phyloP scores from a whole-genome alignment of 176 grass and related monocot species.

The Musa troglodytarum region DNA sequence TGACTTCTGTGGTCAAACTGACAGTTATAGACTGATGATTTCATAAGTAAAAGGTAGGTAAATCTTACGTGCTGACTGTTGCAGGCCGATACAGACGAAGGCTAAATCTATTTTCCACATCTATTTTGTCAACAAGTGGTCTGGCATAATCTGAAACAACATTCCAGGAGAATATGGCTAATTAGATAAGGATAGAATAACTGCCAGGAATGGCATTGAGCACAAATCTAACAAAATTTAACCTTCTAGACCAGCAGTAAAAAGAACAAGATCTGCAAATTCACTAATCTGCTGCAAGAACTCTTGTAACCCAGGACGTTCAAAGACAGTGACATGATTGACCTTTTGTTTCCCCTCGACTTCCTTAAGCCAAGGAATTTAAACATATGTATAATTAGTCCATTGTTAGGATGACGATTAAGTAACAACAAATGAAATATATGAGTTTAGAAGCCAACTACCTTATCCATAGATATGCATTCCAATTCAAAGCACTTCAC shows the following conservation, averaged over 20 bases:
- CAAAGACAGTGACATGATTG: constrained; percentile 78
- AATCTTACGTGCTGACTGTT: constrained; percentile 82
- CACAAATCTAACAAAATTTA: background rate
- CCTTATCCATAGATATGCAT: constrained; percentile 77
- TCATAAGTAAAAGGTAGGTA: background rate
- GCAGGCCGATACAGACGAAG: constrained; percentile 82
- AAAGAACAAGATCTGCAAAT: constrained; percentile 89
- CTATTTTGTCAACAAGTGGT: constrained; percentile 92
- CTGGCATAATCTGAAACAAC: constrained; percentile 71
- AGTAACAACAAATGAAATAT: background rate
- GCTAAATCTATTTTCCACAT: constrained; percentile 78
- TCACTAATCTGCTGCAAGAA: constrained; percentile 60
- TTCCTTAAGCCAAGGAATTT: constrained; percentile 27
- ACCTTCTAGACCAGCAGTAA: constrained; percentile 95
- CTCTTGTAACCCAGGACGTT: constrained; percentile 82
- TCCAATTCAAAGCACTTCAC: constrained; percentile 87
- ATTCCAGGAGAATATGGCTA: background rate
- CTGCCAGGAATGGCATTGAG: background rate
- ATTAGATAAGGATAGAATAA: constrained; percentile 4
- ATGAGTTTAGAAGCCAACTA: constrained; percentile 15
- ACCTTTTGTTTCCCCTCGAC: constrained; percentile 67
- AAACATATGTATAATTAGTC: background rate
- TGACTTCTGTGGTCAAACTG: background rate
- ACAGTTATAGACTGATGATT: background rate
- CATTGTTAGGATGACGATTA: background rate